Base-by-base conservation (phyloP, 768 basidiomycete genomes). In the Pseudohyphozyma bogoriensis region DNA sequence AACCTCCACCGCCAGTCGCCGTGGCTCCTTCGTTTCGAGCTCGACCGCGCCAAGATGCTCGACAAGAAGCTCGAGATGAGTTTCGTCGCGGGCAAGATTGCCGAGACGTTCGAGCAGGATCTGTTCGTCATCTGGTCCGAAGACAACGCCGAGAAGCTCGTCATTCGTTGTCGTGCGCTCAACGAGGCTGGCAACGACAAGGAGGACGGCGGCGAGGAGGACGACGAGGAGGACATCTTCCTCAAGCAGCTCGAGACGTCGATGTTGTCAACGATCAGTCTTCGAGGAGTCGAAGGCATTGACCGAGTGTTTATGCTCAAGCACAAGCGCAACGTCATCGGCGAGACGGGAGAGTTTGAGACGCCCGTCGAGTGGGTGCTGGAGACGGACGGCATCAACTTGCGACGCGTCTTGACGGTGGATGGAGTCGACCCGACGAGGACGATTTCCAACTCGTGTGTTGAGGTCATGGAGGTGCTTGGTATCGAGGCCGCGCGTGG, bases 121-220 rank as follows among this genome's bases (percentile, higher is more conserved):
- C 78, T 96, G 18, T 96, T 96, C 74, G 90, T 96, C 73, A 95
- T 97, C 67, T 95, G 91, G 87, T 91, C 89, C 65, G 93, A 96
- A 79, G 93, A 96, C 74, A 96, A 95, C 75, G 88, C 93, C 4
- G 89, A 93, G 75, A 96, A 96, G 77, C 83, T 97, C 15, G 82
- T 97, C 69, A 87, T 99, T 68, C 93, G 95, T 47, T 93, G 95
- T 74, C 89, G 95, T 78, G 74, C 74, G 7, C 86, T 97, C 11
- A 74, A 87, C 52, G 86, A 87, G 45, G 83, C 84, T 42, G 80
- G 79, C 12, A 87, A 91, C 68, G 91, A 93, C 73, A 86, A 89
- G 24, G 87, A 89, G 28, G 63, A 58, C 45, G 72, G 68, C 54
- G 75, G 76, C 24, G 74, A 74, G 46, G 74, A 74, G 29, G 83